Percentiles rank a stretch among this genome's conserved stretches.
Evolutionary conservation across 1,284 basidiomycete species (phyloP).

Genomic region (Erythrobasidium hasegawianum): DNA sequence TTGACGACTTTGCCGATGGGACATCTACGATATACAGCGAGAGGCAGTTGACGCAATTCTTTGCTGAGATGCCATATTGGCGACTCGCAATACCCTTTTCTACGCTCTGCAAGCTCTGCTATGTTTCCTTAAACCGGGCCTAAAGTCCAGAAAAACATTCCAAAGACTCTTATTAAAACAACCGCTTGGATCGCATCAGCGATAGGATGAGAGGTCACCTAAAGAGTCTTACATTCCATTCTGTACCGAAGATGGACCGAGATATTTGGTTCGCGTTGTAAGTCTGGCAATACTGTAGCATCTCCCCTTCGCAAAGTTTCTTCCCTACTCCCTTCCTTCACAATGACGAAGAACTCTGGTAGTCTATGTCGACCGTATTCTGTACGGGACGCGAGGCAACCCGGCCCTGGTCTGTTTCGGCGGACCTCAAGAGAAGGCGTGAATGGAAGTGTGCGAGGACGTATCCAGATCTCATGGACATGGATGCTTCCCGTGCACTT

Average conservation of each 20-base stretch:
- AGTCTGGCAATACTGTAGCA: not conserved
- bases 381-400: slow-evolving; percentile 27
- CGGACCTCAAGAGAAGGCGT: not conserved
- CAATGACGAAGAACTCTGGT: slow-evolving; percentile 35
- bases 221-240: slow-evolving; percentile 32
- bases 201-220: slow-evolving; percentile 36
- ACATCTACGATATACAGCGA: no score
- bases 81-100: no score
- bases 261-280: not conserved
- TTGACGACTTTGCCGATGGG: no score
- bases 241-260: not conserved
- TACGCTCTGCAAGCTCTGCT: no score
- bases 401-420: slow-evolving; percentile 9
- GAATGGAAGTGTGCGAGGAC: not conserved
- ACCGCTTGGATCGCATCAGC: slow-evolving; percentile 33
- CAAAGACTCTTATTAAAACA: slow-evolving; percentile 32
- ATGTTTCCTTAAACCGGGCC: no score
- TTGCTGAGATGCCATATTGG: no score
- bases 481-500: no score
- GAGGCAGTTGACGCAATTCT: no score
- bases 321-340: not conserved
- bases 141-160: not conserved
- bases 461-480: no score
- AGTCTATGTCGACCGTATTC: slow-evolving; percentile 28
- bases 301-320: not conserved